phyloP scores from a whole-genome alignment of 2,329 filamentous ascomycete species.

The Magnaporthiopsis incrustans region DNA sequence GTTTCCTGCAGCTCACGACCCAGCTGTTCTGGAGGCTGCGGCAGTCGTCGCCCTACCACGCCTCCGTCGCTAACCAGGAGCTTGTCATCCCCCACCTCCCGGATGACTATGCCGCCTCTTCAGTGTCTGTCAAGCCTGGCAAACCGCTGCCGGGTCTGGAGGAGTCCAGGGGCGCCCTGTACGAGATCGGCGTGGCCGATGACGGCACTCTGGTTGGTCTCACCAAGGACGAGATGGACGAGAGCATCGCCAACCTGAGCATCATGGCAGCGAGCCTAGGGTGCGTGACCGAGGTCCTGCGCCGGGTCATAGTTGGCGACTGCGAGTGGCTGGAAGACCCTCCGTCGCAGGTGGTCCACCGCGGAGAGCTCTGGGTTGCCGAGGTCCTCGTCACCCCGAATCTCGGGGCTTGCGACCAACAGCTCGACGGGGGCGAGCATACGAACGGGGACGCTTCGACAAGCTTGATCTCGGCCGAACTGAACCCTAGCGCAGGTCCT shows the following conservation, averaged over 20 bases:
- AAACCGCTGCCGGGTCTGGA: slow-evolving; percentile 73
- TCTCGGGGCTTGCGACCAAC: slow-evolving; percentile 31
- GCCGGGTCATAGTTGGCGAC: slow-evolving; percentile 75
- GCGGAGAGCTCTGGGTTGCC: slow-evolving; percentile 70
- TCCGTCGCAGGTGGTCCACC: slow-evolving; percentile 23
- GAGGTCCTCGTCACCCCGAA: slow-evolving; percentile 83
- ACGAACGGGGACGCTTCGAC: slow-evolving; percentile 6
- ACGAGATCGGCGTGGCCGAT: slow-evolving; percentile 94
- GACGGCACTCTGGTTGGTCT: slow-evolving; percentile 87
- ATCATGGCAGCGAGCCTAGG: slow-evolving; percentile 91
- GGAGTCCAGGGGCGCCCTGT: slow-evolving; percentile 85
- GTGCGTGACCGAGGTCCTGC: slow-evolving; percentile 73
- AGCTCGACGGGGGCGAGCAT: slow-evolving; percentile 15
- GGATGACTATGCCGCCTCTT: slow-evolving; percentile 45
- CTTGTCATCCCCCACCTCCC: slow-evolving; percentile 64
- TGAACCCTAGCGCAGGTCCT: slow-evolving; percentile 29
- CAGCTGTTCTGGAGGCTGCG: slow-evolving; percentile 92
- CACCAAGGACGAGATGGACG: slow-evolving; percentile 82
- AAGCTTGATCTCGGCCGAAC: slow-evolving; percentile 8
- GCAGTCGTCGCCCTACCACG: slow-evolving; percentile 87
- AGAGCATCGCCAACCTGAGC: slow-evolving; percentile 76
- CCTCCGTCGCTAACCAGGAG: slow-evolving; percentile 62
- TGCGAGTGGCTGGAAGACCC: slow-evolving; percentile 62
- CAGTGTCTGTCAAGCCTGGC: slow-evolving; percentile 33
- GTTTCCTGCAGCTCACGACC: slow-evolving; percentile 86